Evolutionary conservation across 306 rosid genomes (phyloP), one percentile per base, ranked within the genome.

Genomic region (barrel medic (Medicago truncatula)): DNA sequence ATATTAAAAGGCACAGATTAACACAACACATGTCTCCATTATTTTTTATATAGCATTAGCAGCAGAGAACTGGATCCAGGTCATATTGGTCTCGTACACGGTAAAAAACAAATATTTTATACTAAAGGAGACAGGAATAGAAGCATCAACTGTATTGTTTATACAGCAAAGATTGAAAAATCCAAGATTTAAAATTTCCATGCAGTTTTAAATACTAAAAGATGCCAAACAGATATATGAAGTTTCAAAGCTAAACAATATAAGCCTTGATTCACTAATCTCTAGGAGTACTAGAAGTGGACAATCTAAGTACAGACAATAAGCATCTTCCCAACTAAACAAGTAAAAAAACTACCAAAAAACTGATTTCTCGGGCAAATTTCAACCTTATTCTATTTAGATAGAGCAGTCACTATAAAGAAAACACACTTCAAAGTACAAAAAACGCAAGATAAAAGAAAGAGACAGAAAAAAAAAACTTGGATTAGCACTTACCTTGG

Each of bases 61-160:
- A 76, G 17, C 64, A 78, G 28, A 83, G 74, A 75, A 87, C 83
- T 86, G 89, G 90, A 93, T 91, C 93, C 92, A 91, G 96, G 87
- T 86, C 90, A 86, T 70, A 15, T 67, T 49, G 46, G 83, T 80
- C 93, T 88, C 84, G 86, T 76, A 38, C 69, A 75, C 28, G 70
- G 84, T 57, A 86, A 85, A 85, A 84, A 71, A 57, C 79, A 78
- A 81, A 61, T 3, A 36, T 43, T 8, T 11, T 39, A 28, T 61
- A 64, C 39, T 8, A 40, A 76, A 64, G 40, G 76, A 84, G 81
- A 83, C 16, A 60, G 74, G 88, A 91, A 93, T 88, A 78, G 90
- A 91, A 90, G 92, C 87, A 85, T 84, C 86, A 88, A 81, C 47
- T 74, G 61, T 49, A 75, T 82, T 78, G 63, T 86, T 87, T 73